Percentiles rank a stretch among this genome's conserved stretches.
These are phyloP conservation scores for Alternaria sp. DNA, from an alignment of 2,329 filamentous ascomycete genomes.

Conservation along the genomic window DNA sequence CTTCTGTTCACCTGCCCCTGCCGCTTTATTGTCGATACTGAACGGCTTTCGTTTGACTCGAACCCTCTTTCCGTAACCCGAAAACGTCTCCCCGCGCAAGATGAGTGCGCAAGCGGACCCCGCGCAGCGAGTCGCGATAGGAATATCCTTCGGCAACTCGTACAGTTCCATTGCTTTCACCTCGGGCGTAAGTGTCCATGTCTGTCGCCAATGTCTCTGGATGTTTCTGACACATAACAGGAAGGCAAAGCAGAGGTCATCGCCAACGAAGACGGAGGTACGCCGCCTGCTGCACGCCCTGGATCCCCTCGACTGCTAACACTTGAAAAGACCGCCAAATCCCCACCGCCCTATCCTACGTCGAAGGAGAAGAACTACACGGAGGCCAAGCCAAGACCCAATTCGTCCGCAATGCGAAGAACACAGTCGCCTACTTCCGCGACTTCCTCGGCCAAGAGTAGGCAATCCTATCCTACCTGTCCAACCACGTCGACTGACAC, in stretches of 20 bases:
- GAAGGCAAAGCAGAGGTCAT: slow-evolving; percentile 98
- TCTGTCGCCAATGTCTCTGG: no score
- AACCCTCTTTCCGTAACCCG: not conserved
- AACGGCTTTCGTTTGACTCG: not conserved
- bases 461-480: slow-evolving; percentile 30
- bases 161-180: slow-evolving; percentile 97
- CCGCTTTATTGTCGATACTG: not conserved
- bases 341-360: slow-evolving; percentile 90
- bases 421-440: slow-evolving; percentile 94
- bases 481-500: slow-evolving; percentile 23
- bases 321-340: slow-evolving; percentile 83
- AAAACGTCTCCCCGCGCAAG: slow-evolving; percentile 12
- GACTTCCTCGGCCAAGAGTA: slow-evolving; percentile 96
- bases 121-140: slow-evolving; percentile 74
- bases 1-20: not conserved
- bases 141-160: slow-evolving; percentile 96
- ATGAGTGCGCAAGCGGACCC: slow-evolving; percentile 61
- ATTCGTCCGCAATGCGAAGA: slow-evolving; percentile 87
- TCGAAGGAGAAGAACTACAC: slow-evolving; percentile 95
- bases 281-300: slow-evolving; percentile 41
- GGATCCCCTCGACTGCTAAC: slow-evolving; percentile 7
- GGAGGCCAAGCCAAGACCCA: slow-evolving; percentile 94
- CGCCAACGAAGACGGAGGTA: slow-evolving; percentile 97
- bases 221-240: slow-evolving; percentile 42
- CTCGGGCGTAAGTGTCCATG: slow-evolving; percentile 58